Evolutionary conservation across 768 basidiomycete species (phyloP).

Genomic region (Coprinopsis cinerea): DNA sequence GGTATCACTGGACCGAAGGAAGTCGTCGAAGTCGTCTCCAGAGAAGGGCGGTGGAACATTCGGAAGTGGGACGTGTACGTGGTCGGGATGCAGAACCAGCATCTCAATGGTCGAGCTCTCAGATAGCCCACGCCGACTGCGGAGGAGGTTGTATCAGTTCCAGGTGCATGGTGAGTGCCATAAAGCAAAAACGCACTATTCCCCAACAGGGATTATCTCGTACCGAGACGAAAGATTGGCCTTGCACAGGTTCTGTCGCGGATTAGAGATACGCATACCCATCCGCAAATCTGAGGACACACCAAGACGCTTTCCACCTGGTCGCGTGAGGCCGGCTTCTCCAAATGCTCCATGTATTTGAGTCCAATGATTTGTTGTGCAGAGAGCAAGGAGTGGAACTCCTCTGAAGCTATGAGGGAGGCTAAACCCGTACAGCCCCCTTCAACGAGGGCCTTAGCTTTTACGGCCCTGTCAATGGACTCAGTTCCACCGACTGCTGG

Average conservation of each 20-base stretch:
- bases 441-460: slow-evolving; percentile 40
- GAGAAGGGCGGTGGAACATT: not conserved
- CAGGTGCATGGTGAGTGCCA: too few relatives aligned
- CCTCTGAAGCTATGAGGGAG: slow-evolving; percentile 32
- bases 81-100: slow-evolving; percentile 5
- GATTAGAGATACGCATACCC: not conserved
- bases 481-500: not conserved
- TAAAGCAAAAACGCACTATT: slow-evolving; percentile 4
- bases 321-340: slow-evolving; percentile 12
- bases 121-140: slow-evolving; percentile 6
- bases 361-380: slow-evolving; percentile 30
- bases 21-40: not conserved
- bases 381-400: slow-evolving; percentile 34
- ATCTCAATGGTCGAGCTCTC: not conserved
- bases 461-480: slow-evolving; percentile 20
- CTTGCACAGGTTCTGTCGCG: not conserved
- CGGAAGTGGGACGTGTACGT: slow-evolving; percentile 9
- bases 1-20: not conserved
- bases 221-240: slow-evolving; percentile 5
- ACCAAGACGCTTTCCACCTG: slow-evolving; percentile 5
- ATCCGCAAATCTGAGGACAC: not conserved
- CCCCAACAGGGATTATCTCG: slow-evolving; percentile 6
- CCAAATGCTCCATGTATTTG: slow-evolving; percentile 35
- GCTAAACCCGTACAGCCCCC: slow-evolving; percentile 42
- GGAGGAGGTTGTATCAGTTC: not conserved